Evolutionary conservation across 345 rosid species (phyloP).

Genomic region (Populus davidiana): DNA sequence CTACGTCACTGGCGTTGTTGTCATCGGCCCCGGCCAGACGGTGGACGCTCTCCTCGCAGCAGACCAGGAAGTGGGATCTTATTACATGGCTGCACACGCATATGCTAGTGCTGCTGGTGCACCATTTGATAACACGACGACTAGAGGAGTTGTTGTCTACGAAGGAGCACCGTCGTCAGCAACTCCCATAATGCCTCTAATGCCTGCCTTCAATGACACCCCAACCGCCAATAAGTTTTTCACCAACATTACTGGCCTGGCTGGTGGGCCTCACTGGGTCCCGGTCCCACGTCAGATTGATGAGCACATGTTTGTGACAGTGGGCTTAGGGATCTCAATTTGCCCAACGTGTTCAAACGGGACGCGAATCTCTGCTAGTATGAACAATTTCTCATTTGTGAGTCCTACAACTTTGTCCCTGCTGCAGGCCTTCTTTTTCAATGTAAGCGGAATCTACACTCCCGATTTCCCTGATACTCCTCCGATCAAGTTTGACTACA

Average conservation of each 20-base stretch:
- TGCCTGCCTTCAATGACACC: constrained; percentile 64
- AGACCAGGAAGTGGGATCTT: constrained; percentile 55
- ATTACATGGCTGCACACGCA: constrained; percentile 74
- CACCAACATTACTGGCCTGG: constrained; percentile 46
- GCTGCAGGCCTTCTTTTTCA: constrained; percentile 56
- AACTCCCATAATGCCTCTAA: constrained; percentile 51
- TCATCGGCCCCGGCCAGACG: constrained; percentile 72
- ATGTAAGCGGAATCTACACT: constrained; percentile 56
- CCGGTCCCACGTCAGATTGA: constrained; percentile 70
- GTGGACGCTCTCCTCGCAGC: constrained; percentile 59
- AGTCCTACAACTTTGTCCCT: constrained; percentile 48
- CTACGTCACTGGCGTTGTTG: constrained; percentile 58
- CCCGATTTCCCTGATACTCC: constrained; percentile 65
- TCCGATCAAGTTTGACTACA: constrained; percentile 57
- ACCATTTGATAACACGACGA: constrained; percentile 48
- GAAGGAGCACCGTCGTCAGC: constrained; percentile 18
- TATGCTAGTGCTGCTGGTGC: constrained; percentile 44
- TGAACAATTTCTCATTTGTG: constrained; percentile 75
- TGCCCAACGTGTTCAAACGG: constrained; percentile 56
- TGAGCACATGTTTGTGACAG: constrained; percentile 63
- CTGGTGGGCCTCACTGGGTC: constrained; percentile 47
- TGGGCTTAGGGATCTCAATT: constrained; percentile 43
- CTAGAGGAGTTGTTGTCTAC: constrained; percentile 62
- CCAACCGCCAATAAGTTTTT: constrained; percentile 65
- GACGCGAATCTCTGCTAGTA: constrained; percentile 52